These are phyloP conservation scores for Pavlovales sp. DNA, from an alignment of 208 protist species.

Conservation along the genomic window DNA sequence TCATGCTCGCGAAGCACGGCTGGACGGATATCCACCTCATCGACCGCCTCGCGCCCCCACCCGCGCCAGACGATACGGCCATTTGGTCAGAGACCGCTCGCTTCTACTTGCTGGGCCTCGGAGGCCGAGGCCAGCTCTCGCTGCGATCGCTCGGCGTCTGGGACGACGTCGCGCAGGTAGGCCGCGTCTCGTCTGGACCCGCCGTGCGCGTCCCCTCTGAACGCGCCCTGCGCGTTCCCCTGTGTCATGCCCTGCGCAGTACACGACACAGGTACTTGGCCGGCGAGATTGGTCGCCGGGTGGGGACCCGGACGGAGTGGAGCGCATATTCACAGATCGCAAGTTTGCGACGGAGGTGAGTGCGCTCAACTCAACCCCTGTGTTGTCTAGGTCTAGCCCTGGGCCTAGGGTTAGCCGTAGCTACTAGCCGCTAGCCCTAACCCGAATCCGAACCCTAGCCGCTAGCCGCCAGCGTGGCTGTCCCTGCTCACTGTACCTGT, in stretches of 20 bases:
- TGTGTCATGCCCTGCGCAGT: too few species aligned
- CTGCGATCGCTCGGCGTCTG: slow-evolving; percentile 14
- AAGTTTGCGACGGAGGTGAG: too few species aligned
- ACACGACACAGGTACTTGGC: slow-evolving; percentile 9
- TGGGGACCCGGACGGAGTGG: background rate
- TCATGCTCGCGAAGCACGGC: slow-evolving; percentile 46
- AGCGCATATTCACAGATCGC: slow-evolving; percentile 19
- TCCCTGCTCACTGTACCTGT: too few species aligned
- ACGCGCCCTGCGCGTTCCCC: too few species aligned
- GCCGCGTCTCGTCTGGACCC: too few species aligned
- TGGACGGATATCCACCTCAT: slow-evolving; percentile 39
- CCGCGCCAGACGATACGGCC: background rate
- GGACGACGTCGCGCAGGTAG: background rate
- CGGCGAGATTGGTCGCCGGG: slow-evolving; percentile 25
- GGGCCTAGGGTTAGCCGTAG: too few species aligned
- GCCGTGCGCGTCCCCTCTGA: too few species aligned
- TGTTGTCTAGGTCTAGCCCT: too few species aligned
- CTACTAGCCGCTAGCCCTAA: too few species aligned
- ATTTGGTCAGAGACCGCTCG: background rate
- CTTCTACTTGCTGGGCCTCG: slow-evolving; percentile 38
- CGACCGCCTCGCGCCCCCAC: slow-evolving; percentile 14
- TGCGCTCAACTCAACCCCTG: too few species aligned
- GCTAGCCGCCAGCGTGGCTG: too few species aligned
- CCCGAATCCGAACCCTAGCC: too few species aligned
- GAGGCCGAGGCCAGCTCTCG: slow-evolving; percentile 26